phyloP scores from a whole-genome alignment of 805 yeast genomes.

The Saccharomyces paradoxus region DNA sequence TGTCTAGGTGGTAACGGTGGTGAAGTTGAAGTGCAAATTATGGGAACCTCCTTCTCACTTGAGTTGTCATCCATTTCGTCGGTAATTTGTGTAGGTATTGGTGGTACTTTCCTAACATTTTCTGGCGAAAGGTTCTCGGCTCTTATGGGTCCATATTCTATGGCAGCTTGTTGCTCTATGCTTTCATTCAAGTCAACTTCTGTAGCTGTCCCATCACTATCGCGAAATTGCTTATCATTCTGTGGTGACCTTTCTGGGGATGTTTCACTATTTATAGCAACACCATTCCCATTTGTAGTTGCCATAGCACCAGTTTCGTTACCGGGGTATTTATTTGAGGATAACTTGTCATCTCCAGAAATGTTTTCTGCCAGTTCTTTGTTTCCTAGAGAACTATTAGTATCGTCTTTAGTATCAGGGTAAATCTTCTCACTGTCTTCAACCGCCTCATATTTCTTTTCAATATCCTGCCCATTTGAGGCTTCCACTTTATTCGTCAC shows the following conservation, averaged over 20 bases:
- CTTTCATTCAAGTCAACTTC: not conserved
- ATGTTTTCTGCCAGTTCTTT: not conserved
- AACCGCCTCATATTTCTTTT: not conserved
- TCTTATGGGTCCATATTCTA: not conserved
- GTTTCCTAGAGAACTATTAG: not conserved
- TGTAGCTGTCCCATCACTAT: not conserved
- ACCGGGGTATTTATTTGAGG: not conserved
- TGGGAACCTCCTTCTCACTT: not conserved
- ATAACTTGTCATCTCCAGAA: not conserved
- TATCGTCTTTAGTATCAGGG: not conserved
- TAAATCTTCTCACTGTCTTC: not conserved
- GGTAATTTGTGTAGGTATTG: not conserved
- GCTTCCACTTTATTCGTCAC: not conserved
- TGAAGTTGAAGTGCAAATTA: conserved; percentile 2
- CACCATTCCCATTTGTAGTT: not conserved
- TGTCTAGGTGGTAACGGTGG: conserved; percentile 28
- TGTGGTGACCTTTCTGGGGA: not conserved
- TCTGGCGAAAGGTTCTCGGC: not conserved
- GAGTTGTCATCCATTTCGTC: not conserved
- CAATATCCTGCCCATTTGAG: not conserved
- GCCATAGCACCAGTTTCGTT: not conserved
- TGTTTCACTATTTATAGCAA: not conserved
- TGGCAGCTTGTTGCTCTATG: not conserved
- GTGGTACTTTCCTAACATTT: not conserved
- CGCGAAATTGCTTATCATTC: not conserved